These are phyloP conservation scores for Verticillium klebahnii DNA, from an alignment of 2,329 filamentous ascomycete species.

Conservation along the genomic window DNA sequence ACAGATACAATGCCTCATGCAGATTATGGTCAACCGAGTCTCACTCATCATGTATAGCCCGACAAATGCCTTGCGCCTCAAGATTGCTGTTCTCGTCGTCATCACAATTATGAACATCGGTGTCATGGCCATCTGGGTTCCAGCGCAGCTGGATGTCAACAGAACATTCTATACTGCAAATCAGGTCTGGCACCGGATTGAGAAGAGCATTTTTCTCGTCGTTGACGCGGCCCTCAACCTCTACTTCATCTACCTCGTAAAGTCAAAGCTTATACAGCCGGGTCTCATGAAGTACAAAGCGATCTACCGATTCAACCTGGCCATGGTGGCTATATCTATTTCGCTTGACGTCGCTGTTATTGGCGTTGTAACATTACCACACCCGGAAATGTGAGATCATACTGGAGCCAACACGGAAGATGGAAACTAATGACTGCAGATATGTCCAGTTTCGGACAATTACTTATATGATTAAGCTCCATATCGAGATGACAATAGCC, in stretches of 20 bases:
- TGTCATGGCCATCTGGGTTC: constrained; percentile 47
- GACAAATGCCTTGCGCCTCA: constrained; percentile 29
- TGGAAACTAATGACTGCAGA: constrained; percentile 3
- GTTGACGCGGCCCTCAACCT: constrained; percentile 41
- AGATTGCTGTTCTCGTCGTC: constrained; percentile 35
- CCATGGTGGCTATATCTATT: constrained; percentile 18
- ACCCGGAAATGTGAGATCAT: constrained; percentile 17
- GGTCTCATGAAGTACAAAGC: constrained; percentile 43
- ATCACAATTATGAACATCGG: constrained; percentile 42
- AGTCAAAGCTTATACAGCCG: constrained; percentile 37
- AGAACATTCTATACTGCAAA: constrained; percentile 36
- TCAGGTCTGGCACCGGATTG: constrained; percentile 42
- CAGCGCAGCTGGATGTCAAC: constrained; percentile 35
- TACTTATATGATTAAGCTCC: constrained; percentile 42
- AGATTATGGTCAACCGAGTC: constrained; percentile 48
- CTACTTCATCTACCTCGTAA: constrained; percentile 40
- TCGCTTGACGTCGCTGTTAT: constrained; percentile 21
- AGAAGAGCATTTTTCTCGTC: constrained; percentile 41
- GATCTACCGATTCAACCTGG: constrained; percentile 29
- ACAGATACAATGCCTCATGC: constrained; percentile 38
- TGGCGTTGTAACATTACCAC: constrained; percentile 21
- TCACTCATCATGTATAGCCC: constrained; percentile 36
- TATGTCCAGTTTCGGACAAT: constrained; percentile 35
- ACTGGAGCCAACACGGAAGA: fast-evolving
- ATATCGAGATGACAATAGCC: constrained; percentile 48